Conservation (phyloP, 1,284 basidiomycete species). For the Heterobasidion occidentale region DNA sequence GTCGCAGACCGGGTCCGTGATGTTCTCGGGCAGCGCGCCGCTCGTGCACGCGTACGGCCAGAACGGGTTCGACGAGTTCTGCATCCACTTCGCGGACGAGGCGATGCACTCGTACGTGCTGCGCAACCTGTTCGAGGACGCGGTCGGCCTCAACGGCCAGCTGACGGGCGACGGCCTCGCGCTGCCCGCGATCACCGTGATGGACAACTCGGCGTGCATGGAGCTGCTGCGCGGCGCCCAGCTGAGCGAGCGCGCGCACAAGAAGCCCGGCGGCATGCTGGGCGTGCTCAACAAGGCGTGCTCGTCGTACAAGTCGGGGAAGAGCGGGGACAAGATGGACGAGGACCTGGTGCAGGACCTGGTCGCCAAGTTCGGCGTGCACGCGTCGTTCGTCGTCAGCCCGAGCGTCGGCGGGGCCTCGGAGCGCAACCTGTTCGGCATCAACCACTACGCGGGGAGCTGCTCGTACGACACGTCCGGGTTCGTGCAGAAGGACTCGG, state of each 20-base stretch:
- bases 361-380: slow-evolving; percentile 61
- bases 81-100: slow-evolving; percentile 83
- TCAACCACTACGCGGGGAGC: slow-evolving; percentile 82
- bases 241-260: slow-evolving; percentile 56
- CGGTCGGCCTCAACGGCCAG: slow-evolving; percentile 54
- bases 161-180: slow-evolving; percentile 64
- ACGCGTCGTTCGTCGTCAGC: slow-evolving; percentile 69
- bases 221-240: slow-evolving; percentile 81
- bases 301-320: slow-evolving; percentile 69
- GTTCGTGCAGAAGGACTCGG: slow-evolving; percentile 81
- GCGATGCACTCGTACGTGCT: slow-evolving; percentile 74
- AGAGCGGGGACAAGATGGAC: slow-evolving; percentile 65
- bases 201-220: slow-evolving; percentile 79
- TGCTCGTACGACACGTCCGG: slow-evolving; percentile 69
- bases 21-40: slow-evolving; percentile 50
- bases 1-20: slow-evolving; percentile 50
- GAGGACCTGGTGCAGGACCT: slow-evolving; percentile 72
- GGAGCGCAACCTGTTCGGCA: slow-evolving; percentile 60
- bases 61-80: slow-evolving; percentile 84
- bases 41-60: slow-evolving; percentile 72
- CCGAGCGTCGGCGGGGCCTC: slow-evolving; percentile 32
- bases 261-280: slow-evolving; percentile 74
- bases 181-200: slow-evolving; percentile 59
- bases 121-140: slow-evolving; percentile 71
- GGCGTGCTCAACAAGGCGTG: slow-evolving; percentile 70